Evolutionary conservation across 1,284 basidiomycete genomes (phyloP), one percentile per base, ranked within the genome.

Genomic region (Polyporus tsugae): DNA sequence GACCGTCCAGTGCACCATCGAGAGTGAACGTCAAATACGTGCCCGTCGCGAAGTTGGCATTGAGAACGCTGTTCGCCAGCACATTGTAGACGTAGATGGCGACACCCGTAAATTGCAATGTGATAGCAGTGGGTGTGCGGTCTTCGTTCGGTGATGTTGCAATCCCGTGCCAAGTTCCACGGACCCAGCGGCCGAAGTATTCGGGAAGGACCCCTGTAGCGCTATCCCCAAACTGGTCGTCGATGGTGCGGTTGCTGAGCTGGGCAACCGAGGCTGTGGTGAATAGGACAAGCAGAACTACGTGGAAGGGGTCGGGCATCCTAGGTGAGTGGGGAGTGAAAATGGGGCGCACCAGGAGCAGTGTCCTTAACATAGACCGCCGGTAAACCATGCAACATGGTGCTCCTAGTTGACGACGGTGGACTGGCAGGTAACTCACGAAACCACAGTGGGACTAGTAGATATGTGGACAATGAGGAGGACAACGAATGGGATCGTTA

Each of bases 1-100:
- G 64, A 33, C 77, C 80, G 0, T 72, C 74, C 4, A 67, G 42
- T 29, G 74, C 63, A 17, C 74, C 76, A 62, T 82, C 80, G 41
- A 82, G 71, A 52, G 72, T 76, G 71, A 83, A 83, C 1, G 71
- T 70, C 76, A 82, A 74, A 68, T 80, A 9, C 2, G 63, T 58
- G 63, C 17, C 13, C 25, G 52, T 57, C 10, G 35, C 6, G 19
- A 39, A 22, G 6, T 10, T 1, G 5, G 22, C 39, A 2, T n/a
- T 36, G 22, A n/a, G 46, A 9, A 53, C 46, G 41, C 41, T 11
- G 62, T 76, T 82, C 13, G 82, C 79, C 17, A 74, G 70, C n/a
- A 78, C 73, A 61, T 74, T 66, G 68, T 79, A 80, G 25, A 78
- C 73, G 72, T 75, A 80, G 2, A 74, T 73, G 5, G 71, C 38